These are phyloP conservation scores for Penicillium concentricum DNA, from an alignment of 2,329 filamentous ascomycete genomes.

Conservation along the genomic window DNA sequence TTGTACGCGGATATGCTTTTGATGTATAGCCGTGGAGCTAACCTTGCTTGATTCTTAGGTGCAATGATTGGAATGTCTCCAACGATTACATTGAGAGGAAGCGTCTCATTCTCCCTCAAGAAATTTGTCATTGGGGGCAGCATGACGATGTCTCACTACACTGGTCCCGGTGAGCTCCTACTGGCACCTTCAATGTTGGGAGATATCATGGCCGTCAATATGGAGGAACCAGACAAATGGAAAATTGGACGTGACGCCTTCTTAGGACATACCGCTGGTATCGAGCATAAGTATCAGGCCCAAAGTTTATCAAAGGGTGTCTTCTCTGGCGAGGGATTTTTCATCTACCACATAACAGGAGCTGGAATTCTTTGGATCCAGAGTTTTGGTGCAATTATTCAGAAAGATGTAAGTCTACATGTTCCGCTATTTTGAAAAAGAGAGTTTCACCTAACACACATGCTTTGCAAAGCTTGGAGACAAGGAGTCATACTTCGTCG, in stretches of 20 bases:
- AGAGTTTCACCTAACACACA: neutral
- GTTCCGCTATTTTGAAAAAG: neutral
- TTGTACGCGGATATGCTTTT: neutral
- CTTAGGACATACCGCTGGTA: constrained; percentile 79
- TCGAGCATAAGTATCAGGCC: constrained; percentile 81
- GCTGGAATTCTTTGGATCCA: constrained; percentile 83
- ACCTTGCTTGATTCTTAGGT: constrained; percentile 47
- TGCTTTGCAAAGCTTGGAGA: constrained; percentile 40
- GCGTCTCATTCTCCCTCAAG: constrained; percentile 82
- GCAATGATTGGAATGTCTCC: constrained; percentile 95
- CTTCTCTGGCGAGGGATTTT: constrained; percentile 90
- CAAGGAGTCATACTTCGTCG: constrained; percentile 85
- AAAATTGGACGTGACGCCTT: constrained; percentile 83
- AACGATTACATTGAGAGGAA: constrained; percentile 78
- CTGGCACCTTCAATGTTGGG: constrained; percentile 77
- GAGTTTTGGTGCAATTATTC: constrained; percentile 91
- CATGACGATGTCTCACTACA: constrained; percentile 74
- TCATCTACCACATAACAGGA: constrained; percentile 82
- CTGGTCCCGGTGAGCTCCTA: constrained; percentile 86
- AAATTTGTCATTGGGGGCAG: constrained; percentile 84
- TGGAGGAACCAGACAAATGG: constrained; percentile 70
- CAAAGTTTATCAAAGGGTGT: constrained; percentile 87
- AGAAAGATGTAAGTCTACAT: constrained; percentile 68
- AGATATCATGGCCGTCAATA: constrained; percentile 77
- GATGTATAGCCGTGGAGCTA: neutral